phyloP scores from a whole-genome alignment of 2,329 filamentous ascomycete genomes.

The Neophaeococcomyces mojaviensis region DNA sequence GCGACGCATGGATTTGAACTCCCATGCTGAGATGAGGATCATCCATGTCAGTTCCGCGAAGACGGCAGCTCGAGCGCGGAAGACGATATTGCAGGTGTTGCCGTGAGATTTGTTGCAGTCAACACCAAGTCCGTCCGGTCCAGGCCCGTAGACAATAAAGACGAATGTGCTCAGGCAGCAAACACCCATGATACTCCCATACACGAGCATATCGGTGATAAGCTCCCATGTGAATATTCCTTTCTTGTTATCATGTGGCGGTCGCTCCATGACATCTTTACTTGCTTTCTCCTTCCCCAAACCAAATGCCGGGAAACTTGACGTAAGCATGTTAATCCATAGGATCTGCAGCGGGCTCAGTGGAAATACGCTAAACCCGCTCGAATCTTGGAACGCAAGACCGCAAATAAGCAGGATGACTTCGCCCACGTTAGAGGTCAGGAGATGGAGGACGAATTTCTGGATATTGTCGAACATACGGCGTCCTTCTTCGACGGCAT shows the following conservation, averaged over 20 bases:
- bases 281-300: conserved; percentile 51
- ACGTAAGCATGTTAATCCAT: conserved; percentile 59
- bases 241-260: conserved; percentile 45
- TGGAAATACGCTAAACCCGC: conserved; percentile 49
- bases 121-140: conserved; percentile 44
- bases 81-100: conserved; percentile 45
- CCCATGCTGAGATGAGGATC: conserved; percentile 68
- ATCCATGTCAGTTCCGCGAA: conserved; percentile 70
- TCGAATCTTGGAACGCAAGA: conserved; percentile 50
- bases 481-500: conserved; percentile 73
- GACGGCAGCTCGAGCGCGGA: conserved; percentile 64
- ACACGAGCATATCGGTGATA: conserved; percentile 47
- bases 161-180: conserved; percentile 45
- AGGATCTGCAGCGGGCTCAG: conserved; percentile 53
- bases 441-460: conserved; percentile 56
- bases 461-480: conserved; percentile 86
- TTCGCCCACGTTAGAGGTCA: conserved; percentile 51
- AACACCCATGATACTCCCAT: conserved; percentile 45
- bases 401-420: conserved; percentile 51
- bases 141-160: conserved; percentile 43
- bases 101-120: conserved; percentile 48
- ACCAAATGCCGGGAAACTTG: conserved; percentile 52
- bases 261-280: conserved; percentile 47
- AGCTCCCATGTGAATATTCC: conserved; percentile 48
- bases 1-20: conserved; percentile 66